Evolutionary conservation across 2,329 filamentous ascomycete species (phyloP).

Genomic region (Neurospora sp.): DNA sequence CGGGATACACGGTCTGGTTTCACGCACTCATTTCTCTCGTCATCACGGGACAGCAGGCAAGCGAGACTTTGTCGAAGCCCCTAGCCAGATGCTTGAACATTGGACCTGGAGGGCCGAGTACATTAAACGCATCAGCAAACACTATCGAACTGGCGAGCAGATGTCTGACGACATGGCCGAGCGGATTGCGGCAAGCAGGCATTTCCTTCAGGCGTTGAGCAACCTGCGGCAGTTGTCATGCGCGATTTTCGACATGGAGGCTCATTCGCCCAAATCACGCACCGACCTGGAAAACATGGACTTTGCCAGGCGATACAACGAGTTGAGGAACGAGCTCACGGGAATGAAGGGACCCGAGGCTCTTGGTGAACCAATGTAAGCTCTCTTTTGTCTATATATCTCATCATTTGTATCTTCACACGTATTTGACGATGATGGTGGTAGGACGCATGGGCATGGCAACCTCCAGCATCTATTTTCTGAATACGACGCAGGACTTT

Average conservation of each 20-base stretch:
- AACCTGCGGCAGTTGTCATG: slow-evolving; percentile 73
- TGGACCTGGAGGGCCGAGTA: slow-evolving; percentile 64
- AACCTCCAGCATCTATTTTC: slow-evolving; percentile 77
- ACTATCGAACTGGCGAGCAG: slow-evolving; percentile 59
- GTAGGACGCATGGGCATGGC: slow-evolving; percentile 52
- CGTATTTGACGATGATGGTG: neutral
- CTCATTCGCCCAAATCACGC: slow-evolving; percentile 63
- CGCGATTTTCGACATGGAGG: slow-evolving; percentile 75
- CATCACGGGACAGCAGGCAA: slow-evolving; percentile 61
- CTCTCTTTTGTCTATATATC: slow-evolving; percentile 3
- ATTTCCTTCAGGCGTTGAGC: slow-evolving; percentile 71
- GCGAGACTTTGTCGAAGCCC: slow-evolving; percentile 62
- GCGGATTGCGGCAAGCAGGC: slow-evolving; percentile 66
- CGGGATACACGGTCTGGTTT: slow-evolving; percentile 60
- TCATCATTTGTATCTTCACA: neutral
- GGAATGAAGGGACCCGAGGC: slow-evolving; percentile 67
- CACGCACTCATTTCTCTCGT: slow-evolving; percentile 50
- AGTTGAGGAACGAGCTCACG: slow-evolving; percentile 59
- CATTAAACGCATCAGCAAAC: slow-evolving; percentile 57
- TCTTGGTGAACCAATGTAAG: slow-evolving; percentile 46
- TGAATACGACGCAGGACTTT: slow-evolving; percentile 80
- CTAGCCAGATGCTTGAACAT: slow-evolving; percentile 66
- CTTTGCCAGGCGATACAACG: slow-evolving; percentile 60
- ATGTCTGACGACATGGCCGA: slow-evolving; percentile 69
- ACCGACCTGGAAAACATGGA: slow-evolving; percentile 58